Base-by-base conservation (phyloP, 1,139 yeast species). In the Casaregolazyma suthepensis region DNA sequence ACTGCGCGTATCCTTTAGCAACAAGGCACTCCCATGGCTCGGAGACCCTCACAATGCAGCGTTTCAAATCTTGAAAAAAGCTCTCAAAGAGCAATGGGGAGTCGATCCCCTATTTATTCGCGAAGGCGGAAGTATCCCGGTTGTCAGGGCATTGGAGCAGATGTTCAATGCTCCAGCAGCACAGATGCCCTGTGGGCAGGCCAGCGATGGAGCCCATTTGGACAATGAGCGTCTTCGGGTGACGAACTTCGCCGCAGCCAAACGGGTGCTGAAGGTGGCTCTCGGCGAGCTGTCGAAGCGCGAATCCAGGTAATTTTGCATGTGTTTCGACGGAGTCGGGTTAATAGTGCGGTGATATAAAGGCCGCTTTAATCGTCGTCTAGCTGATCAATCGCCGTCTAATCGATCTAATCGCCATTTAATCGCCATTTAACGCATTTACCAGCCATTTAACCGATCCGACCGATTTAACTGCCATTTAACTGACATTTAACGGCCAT, bases 61-160 rank as follows among this genome's bases (percentile, higher is more conserved):
- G 1, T 93, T 87, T 68, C 76, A 79, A 60, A 75, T 85, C 7
- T 72, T 91, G 43, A 75, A 76, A 52, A 72, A 79, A 29, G 87
- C 87, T 49, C 74, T 91, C 38, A 69, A 72, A 45, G 67, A 72
- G 5, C 83, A 83, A 54, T 85, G 94, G 93, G 81, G 78, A 7
- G 76, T 77, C 31, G 83, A 82, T 52, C 98, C 98, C 0, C 72
- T 93, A 46, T 85, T 83, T 57, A 88, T 93, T 47, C 80, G 98
- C 59, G 99, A 93, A 72, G 99, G 99, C 56, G 99, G 99, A 0
- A 87, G 96, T 0, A 90, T 93, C 66, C 98, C 99, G 1, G 85
- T 93, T 13, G 83, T 94, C 6, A 72, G 97, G 56, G 86, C 86
- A 59, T 73, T 93, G 60, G 99, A 93, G 64, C 87, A 86, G 66